These are phyloP conservation scores for Calonectria leucothoes DNA, from an alignment of 2,329 filamentous ascomycete species.

Conservation along the genomic window DNA sequence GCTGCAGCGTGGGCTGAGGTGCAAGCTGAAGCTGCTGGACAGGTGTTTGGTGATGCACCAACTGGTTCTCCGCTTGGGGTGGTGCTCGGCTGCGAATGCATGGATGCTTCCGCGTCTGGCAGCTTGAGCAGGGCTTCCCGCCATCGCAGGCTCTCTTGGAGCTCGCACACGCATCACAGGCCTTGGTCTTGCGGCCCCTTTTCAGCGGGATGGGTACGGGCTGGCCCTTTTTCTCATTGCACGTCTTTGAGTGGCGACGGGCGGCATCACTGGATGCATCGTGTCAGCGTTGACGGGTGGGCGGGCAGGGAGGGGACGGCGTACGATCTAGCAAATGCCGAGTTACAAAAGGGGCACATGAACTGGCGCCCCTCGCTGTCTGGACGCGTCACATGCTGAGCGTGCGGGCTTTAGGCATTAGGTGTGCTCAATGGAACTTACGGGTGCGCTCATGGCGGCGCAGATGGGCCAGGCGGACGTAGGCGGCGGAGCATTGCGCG, in stretches of 20 bases:
- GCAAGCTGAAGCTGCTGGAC: background rate
- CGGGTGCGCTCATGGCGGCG: slow-evolving; percentile 20
- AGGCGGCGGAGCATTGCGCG: background rate
- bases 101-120: background rate
- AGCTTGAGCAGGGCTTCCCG: background rate
- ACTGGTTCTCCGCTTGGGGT: background rate
- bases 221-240: background rate
- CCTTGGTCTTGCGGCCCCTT: slow-evolving; percentile 5
- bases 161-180: background rate
- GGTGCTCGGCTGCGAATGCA: background rate
- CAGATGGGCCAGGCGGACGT: slow-evolving; percentile 8
- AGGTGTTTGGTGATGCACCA: background rate
- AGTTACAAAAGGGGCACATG: slow-evolving; percentile 11
- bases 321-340: slow-evolving; percentile 11
- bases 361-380: background rate
- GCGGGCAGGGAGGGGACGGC: background rate
- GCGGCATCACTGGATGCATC: slow-evolving; percentile 3
- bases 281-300: background rate
- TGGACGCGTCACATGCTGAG: background rate
- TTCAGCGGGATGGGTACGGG: background rate
- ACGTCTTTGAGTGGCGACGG: slow-evolving; percentile 17
- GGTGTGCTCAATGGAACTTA: background rate
- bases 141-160: background rate
- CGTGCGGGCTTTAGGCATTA: background rate
- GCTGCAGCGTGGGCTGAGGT: background rate